Evolutionary conservation across 164 flowering plant genomes (phyloP).

Genomic region (Chimonanthus praecox): DNA sequence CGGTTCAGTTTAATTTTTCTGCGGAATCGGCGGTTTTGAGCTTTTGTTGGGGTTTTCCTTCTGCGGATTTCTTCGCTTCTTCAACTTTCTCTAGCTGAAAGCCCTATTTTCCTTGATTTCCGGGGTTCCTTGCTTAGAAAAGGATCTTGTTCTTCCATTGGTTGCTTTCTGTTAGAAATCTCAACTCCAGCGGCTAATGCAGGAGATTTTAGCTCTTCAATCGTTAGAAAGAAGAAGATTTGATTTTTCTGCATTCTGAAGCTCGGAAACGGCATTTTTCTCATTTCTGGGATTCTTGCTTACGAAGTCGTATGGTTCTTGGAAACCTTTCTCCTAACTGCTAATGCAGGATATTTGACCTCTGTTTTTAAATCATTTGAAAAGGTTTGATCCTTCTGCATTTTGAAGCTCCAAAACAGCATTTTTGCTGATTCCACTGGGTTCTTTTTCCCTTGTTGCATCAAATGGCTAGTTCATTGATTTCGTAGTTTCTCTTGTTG

Average conservation of each 20-base stretch:
- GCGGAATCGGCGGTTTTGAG: background rate
- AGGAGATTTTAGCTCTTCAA: background rate
- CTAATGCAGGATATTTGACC: too few species aligned
- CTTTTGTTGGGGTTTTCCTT: too few species aligned
- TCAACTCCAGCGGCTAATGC: background rate
- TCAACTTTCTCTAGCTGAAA: too few species aligned
- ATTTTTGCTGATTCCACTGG: background rate
- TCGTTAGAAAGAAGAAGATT: too few species aligned
- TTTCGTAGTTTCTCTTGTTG: background rate
- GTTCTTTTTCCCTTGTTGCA: background rate
- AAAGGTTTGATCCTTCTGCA: background rate
- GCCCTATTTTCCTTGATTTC: background rate
- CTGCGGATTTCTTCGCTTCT: too few species aligned
- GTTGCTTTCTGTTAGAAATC: conserved; percentile 2
- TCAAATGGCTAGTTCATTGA: background rate
- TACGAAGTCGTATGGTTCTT: too few species aligned
- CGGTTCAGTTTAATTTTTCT: background rate
- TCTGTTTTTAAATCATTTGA: background rate
- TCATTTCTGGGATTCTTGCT: too few species aligned
- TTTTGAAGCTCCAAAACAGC: background rate
- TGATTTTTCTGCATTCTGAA: background rate
- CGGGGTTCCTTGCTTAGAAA: conserved; percentile 9
- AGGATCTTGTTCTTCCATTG: conserved; percentile 4
- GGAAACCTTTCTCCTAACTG: too few species aligned
- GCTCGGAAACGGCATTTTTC: background rate